Conservation (phyloP, 1,139 yeast genomes). For the Meyerozyma sp. region DNA sequence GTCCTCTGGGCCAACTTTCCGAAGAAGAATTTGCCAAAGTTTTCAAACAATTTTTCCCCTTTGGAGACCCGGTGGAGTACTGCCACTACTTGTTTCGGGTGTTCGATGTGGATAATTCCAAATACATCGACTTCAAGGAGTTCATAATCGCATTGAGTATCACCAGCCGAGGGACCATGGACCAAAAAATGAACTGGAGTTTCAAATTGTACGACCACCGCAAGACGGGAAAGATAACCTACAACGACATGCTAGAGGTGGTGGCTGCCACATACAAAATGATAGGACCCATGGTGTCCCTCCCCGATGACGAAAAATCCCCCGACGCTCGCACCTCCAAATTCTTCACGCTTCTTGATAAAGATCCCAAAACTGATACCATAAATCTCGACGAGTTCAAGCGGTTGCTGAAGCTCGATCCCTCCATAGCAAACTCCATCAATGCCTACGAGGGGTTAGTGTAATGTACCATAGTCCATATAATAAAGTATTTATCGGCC, state of each 20-base stretch:
- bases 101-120: conserved; percentile 78
- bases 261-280: conserved; percentile 85
- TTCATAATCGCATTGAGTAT: conserved; percentile 84
- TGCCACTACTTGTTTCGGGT: conserved; percentile 85
- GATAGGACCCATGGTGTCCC: conserved; percentile 92
- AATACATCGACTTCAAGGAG: conserved; percentile 86
- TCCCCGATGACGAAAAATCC: conserved; percentile 88
- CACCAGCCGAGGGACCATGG: conserved; percentile 82
- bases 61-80: conserved; percentile 93
- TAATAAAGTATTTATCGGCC: not conserved
- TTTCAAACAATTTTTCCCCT: conserved; percentile 95
- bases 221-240: conserved; percentile 68
- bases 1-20: conserved; percentile 85
- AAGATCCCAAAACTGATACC: conserved; percentile 56
- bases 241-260: conserved; percentile 73
- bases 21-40: conserved; percentile 87
- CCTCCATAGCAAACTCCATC: conserved; percentile 74
- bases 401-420: conserved; percentile 75
- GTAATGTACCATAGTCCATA: conserved; percentile 16
- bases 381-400: conserved; percentile 79
- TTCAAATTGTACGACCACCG: conserved; percentile 83
- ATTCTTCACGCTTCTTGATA: conserved; percentile 69
- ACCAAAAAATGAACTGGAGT: conserved; percentile 84
- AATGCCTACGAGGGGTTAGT: conserved; percentile 77
- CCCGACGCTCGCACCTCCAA: conserved; percentile 85